Percentiles rank a stretch among this genome's conserved stretches.
These are phyloP conservation scores for Olyra latifolia DNA, from an alignment of 176 grass and related monocot species.

Conservation along the genomic window DNA sequence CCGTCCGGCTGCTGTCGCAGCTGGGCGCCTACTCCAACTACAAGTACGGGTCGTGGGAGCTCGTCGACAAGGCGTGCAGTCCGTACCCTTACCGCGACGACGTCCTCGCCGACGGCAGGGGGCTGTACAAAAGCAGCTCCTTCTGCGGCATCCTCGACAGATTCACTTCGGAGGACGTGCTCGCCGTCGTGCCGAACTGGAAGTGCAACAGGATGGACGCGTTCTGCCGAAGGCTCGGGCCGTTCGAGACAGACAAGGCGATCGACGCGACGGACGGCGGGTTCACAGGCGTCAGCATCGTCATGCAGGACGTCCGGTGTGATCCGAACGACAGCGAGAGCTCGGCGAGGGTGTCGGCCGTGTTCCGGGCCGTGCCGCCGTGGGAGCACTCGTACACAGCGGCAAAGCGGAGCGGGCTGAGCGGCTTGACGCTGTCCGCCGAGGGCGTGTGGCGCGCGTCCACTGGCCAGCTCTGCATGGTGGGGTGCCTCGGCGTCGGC, in stretches of 20 bases:
- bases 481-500: constrained; percentile 64
- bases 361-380: constrained; percentile 62
- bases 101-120: constrained; percentile 35
- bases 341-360: constrained; percentile 63
- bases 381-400: constrained; percentile 55
- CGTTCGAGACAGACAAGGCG: constrained; percentile 50
- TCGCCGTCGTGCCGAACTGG: constrained; percentile 63
- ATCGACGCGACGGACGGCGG: constrained; percentile 44
- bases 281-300: constrained; percentile 48
- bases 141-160: constrained; percentile 77
- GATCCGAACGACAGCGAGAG: constrained; percentile 30
- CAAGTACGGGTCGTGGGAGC: constrained; percentile 65
- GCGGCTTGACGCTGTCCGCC: constrained; percentile 52
- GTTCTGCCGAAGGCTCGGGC: constrained; percentile 57
- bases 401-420: constrained; percentile 56
- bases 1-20: constrained; percentile 57
- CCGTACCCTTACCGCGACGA: constrained; percentile 54
- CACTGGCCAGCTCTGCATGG: constrained; percentile 84
- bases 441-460: constrained; percentile 81
- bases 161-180: constrained; percentile 56
- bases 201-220: constrained; percentile 60
- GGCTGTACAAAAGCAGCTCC: constrained; percentile 60
- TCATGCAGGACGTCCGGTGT: constrained; percentile 86
- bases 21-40: constrained; percentile 80
- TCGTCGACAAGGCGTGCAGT: constrained; percentile 54